Percentiles rank a stretch among this genome's conserved stretches.
These are phyloP conservation scores for Chlorella sp. DNA, from an alignment of 139 green algal genomes.

Conservation along the genomic window DNA sequence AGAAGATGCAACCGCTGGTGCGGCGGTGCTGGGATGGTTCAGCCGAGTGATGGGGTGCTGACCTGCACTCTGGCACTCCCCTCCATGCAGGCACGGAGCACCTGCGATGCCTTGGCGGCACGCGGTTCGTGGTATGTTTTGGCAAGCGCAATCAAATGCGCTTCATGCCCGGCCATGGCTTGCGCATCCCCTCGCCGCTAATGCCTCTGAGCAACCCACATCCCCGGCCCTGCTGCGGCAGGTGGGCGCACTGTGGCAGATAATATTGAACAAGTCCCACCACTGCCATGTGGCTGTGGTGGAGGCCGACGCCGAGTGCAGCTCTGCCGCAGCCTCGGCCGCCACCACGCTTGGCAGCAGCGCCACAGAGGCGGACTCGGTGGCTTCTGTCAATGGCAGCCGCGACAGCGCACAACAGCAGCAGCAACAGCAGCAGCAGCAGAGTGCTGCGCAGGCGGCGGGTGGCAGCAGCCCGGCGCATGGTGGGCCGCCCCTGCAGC, in stretches of 20 bases:
- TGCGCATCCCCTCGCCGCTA: too few species aligned
- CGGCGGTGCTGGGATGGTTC: too few species aligned
- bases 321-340: too few species aligned
- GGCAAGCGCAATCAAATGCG: too few species aligned
- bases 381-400: constrained; percentile 5
- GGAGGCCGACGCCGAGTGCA: neutral
- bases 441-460: neutral
- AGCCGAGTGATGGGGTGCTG: too few species aligned
- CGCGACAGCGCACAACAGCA: neutral
- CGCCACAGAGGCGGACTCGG: neutral
- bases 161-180: too few species aligned
- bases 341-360: too few species aligned
- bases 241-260: constrained; percentile 67
- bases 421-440: neutral
- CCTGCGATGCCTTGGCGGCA: constrained; percentile 76
- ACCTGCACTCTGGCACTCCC: too few species aligned
- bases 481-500: neutral
- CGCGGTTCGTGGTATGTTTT: constrained; percentile 71
- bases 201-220: too few species aligned
- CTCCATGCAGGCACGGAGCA: constrained; percentile 78
- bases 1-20: too few species aligned
- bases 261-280: constrained; percentile 42
- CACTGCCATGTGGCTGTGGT: constrained; percentile 20
- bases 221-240: too few species aligned
- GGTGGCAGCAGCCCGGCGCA: neutral